Evolutionary conservation across 2,329 filamentous ascomycete species (phyloP).

Genomic region (Dactylellina haptotyla): DNA sequence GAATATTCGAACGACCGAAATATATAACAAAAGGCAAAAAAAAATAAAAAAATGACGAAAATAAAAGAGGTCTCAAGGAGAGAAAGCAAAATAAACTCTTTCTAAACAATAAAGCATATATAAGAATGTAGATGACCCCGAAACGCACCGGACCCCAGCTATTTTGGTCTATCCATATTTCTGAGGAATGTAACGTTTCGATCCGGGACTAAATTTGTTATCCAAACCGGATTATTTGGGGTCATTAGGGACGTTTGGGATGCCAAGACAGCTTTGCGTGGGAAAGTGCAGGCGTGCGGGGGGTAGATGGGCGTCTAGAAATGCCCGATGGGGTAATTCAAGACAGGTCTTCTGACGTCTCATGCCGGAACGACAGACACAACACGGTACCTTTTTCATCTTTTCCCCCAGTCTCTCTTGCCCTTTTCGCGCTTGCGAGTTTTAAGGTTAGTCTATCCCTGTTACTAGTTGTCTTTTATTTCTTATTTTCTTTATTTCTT

Average conservation of each 20-base stretch:
- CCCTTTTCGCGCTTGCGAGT: too few relatives aligned
- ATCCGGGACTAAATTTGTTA: too few relatives aligned
- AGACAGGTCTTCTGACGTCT: not conserved
- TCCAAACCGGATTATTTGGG: too few relatives aligned
- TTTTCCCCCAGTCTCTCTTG: too few relatives aligned
- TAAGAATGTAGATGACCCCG: too few relatives aligned
- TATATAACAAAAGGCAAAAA: not conserved
- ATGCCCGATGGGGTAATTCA: not conserved
- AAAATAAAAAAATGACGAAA: not conserved
- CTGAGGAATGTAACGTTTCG: not conserved
- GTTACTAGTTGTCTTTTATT: too few relatives aligned
- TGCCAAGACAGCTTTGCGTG: not conserved
- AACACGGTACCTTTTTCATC: not conserved
- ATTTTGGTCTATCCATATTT: not conserved
- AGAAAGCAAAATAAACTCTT: not conserved
- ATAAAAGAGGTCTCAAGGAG: not conserved
- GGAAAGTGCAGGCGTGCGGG: not conserved
- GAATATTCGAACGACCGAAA: not conserved
- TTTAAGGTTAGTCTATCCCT: too few relatives aligned
- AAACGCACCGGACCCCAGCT: constrained; percentile 1
- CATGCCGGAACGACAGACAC: not conserved
- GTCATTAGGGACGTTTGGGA: not conserved
- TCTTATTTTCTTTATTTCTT: too few relatives aligned
- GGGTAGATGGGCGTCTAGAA: not conserved
- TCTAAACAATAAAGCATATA: not conserved